Base-by-base conservation (phyloP, 2,329 filamentous ascomycete species). In the Aspergillus sp. region DNA sequence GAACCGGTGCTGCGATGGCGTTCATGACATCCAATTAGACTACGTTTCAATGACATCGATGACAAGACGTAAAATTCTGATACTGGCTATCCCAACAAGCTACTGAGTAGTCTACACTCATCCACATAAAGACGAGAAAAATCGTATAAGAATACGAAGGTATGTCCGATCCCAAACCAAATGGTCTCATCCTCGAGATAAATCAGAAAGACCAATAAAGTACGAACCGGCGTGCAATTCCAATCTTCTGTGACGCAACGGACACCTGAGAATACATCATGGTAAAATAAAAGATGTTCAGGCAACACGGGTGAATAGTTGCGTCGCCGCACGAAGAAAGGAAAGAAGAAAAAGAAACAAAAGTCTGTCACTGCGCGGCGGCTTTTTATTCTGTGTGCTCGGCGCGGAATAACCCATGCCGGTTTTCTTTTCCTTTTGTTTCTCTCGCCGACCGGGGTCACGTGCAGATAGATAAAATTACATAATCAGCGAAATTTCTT, bases 301-400 rank as follows among this genome's bases (percentile, higher is more conserved):
- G 89, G 89, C 88, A 92, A 92, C 88, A 90, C 86, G 88, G 88
- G 85, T 83, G 84, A 84, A 80, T 37, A 78, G 83, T 87, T 82
- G 85, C 87, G 86, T 86, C 86, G 88, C 89, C 89, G 89, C 89
- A 92, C 88, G 81, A 90, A 83, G 86, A 83, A 82, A 79, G 79
- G 81, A 84, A 85, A 78, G 72, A 75, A 70, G 77, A 77, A 79
- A 75, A 75, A 72, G 24, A 75, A 65, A 57, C 63, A 68, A 61
- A 58, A 24, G 2, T 11, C 47, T n/a, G 15, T 9, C 44, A 2
- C 15, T 24, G 8, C 41, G 7, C 2, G 9, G 34, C 17, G 54
- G 61, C 34, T 63, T 64, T 72, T 69, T 70, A 69, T 71, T 46
- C 27, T 58, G 40, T 49, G 52, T 60, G 63, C 57, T 30, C 27